A percentile compares a stretch with the other conserved stretches of the same genome.
phyloP scores from a whole-genome alignment of 2,329 filamentous ascomycete species.

The Aspergillus pseudoterreus region DNA sequence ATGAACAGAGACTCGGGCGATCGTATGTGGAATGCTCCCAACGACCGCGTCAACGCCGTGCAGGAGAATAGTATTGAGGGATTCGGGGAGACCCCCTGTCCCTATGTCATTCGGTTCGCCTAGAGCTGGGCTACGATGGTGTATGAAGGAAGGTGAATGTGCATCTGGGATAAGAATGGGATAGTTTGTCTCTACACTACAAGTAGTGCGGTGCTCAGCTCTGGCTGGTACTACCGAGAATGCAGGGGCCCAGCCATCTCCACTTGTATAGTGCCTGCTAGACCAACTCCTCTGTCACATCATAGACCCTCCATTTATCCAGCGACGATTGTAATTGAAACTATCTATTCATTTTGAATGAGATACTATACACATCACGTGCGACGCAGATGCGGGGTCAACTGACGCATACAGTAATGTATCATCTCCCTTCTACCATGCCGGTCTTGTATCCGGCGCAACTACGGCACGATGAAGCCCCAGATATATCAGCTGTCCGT shows the following conservation, averaged over 20 bases:
- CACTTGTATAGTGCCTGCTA: no score
- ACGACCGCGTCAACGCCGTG: constrained; percentile 22
- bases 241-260: no score
- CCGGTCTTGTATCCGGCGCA: not conserved
- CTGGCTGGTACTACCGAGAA: no score
- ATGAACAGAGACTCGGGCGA: constrained; percentile 18
- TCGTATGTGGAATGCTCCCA: constrained; percentile 26
- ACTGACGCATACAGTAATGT: not conserved
- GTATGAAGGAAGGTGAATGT: no score
- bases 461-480: constrained; percentile 2
- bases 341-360: no score
- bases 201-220: no score
- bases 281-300: no score
- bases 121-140: not conserved
- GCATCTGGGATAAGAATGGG: no score
- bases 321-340: no score
- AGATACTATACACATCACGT: not conserved
- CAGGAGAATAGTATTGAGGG: constrained; percentile 19
- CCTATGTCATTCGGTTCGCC: constrained; percentile 20
- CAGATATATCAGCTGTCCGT: constrained; percentile 14
- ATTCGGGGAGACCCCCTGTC: constrained; percentile 20
- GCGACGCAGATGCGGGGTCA: not conserved
- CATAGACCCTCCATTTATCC: no score
- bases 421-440: no score
- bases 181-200: no score